Percentiles rank a stretch among this genome's conserved stretches.
These are phyloP conservation scores for Solanum corneliomulleri DNA, from an alignment of 257 asterid species.

Conservation along the genomic window DNA sequence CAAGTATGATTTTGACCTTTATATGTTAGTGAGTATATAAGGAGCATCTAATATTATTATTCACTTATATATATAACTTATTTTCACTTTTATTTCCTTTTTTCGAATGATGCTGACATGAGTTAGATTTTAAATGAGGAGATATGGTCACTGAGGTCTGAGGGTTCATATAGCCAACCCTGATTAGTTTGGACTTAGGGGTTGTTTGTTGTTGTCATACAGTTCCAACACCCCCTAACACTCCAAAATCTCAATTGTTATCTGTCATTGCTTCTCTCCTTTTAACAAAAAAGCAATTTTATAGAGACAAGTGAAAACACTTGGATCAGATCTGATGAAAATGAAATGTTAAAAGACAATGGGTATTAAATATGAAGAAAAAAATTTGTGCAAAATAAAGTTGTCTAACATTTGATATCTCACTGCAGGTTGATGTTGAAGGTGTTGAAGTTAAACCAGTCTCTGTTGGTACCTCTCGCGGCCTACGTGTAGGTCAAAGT, in stretches of 20 bases:
- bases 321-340: neutral
- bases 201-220: neutral
- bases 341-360: neutral
- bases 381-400: neutral
- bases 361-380: neutral
- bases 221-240: neutral
- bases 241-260: neutral
- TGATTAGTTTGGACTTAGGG: neutral
- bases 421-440: conserved; percentile 50
- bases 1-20: neutral
- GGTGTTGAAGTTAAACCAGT: conserved; percentile 61
- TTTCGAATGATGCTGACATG: neutral
- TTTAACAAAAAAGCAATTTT: neutral
- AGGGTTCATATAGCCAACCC: neutral
- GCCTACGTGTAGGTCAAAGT: conserved; percentile 72
- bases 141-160: neutral
- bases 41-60: neutral
- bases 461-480: conserved; percentile 49
- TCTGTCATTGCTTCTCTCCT: neutral
- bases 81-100: neutral
- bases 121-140: neutral
- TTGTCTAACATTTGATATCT: neutral
- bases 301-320: neutral
- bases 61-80: neutral
- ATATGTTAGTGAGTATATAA: neutral